A percentile compares a stretch with the other conserved stretches of the same genome.
These are phyloP conservation scores for Pseudonitzschia delicatissima DNA, from an alignment of 108 stramenopile species.

Conservation along the genomic window DNA sequence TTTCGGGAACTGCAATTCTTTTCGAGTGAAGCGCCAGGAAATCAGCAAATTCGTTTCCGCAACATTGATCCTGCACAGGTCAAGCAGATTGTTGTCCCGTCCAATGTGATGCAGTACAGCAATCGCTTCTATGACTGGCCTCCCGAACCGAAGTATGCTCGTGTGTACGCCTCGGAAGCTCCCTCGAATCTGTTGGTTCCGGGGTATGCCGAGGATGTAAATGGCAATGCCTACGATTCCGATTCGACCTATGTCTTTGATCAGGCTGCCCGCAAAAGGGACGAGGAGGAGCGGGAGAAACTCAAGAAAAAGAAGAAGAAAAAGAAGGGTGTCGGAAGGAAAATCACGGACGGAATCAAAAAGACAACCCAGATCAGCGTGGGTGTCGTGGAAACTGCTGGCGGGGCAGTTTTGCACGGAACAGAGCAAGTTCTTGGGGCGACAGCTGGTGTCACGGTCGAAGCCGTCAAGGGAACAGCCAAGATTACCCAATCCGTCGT, in stretches of 20 bases:
- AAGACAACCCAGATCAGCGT: constrained; percentile 26
- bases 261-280: neutral
- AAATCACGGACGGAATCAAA: constrained; percentile 18
- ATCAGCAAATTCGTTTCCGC: constrained; percentile 30
- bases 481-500: constrained; percentile 16
- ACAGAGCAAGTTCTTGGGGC: neutral
- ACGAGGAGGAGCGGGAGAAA: no score
- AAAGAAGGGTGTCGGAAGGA: constrained; percentile 40
- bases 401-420: neutral
- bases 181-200: constrained; percentile 12
- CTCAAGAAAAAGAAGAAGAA: constrained; percentile 36
- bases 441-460: neutral
- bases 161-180: constrained; percentile 26
- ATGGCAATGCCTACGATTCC: constrained; percentile 2
- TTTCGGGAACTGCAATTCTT: constrained; percentile 26
- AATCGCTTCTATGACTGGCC: constrained; percentile 77
- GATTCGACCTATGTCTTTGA: constrained; percentile 14
- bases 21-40: constrained; percentile 39
- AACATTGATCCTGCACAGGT: constrained; percentile 40
- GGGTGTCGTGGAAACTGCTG: constrained; percentile 4
- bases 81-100: constrained; percentile 61
- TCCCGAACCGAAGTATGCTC: constrained; percentile 54
- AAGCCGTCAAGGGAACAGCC: constrained; percentile 23
- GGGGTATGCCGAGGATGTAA: constrained; percentile 8
- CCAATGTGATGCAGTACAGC: constrained; percentile 45